Conservation (phyloP, 73 alveolate genomes). For the Paramecium octaurelia region DNA sequence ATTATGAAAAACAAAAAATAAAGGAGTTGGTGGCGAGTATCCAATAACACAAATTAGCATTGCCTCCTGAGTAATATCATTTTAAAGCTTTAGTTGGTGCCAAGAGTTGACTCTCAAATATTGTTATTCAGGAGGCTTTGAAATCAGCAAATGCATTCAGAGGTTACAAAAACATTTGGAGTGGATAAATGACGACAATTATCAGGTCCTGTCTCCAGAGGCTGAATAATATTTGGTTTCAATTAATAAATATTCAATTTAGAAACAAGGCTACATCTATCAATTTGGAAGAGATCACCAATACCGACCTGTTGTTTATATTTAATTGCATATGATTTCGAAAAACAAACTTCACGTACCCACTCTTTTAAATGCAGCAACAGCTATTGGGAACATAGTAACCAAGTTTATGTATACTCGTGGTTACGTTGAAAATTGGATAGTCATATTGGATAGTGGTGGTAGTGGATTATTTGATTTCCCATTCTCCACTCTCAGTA, state of each 20-base stretch:
- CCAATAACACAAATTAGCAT: neutral
- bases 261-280: constrained; percentile 50
- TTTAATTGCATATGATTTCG: neutral
- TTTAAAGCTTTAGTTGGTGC: constrained; percentile 42
- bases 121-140: constrained; percentile 65
- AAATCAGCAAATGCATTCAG: constrained; percentile 35
- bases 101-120: constrained; percentile 51
- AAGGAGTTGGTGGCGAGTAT: neutral
- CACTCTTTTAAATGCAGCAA: constrained; percentile 25
- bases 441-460: constrained; percentile 52
- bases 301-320: constrained; percentile 54
- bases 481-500: constrained; percentile 50
- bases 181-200: constrained; percentile 40
- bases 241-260: neutral
- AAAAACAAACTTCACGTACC: constrained; percentile 2
- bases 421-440: constrained; percentile 61
- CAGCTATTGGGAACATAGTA: constrained; percentile 27
- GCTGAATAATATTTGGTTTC: constrained; percentile 52
- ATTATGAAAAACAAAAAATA: constrained; percentile 45
- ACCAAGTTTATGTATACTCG: neutral
- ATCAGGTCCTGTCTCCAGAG: constrained; percentile 15
- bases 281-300: constrained; percentile 59
- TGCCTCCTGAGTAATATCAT: constrained; percentile 52
- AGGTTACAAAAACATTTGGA: constrained; percentile 56
- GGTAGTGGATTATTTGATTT: constrained; percentile 53